Conservation (phyloP, 2,329 filamentous ascomycete genomes). For the Cercospora brassicicola region DNA sequence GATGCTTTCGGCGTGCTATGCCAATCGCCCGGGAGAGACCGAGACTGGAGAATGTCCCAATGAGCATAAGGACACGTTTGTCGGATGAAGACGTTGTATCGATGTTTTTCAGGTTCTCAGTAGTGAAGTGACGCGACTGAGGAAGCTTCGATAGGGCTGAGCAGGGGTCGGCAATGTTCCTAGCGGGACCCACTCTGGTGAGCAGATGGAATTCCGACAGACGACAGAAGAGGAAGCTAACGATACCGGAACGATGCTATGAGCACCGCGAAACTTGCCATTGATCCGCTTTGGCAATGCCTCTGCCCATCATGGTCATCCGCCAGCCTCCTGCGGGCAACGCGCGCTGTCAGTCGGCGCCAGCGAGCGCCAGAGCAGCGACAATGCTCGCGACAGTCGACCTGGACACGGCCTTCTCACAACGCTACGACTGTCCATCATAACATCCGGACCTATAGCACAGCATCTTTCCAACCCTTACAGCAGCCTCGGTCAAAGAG, state of each 20-base stretch:
- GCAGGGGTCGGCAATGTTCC: neutral
- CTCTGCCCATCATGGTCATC: conserved; percentile 55
- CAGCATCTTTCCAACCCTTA: neutral
- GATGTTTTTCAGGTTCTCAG: neutral
- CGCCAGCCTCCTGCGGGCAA: neutral
- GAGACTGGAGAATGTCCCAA: neutral
- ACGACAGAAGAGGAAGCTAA: neutral
- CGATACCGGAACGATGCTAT: conserved; percentile 29
- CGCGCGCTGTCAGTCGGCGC: conserved; percentile 16
- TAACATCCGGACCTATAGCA: neutral
- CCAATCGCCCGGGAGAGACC: neutral
- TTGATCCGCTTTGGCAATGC: conserved; percentile 65
- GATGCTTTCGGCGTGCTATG: neutral
- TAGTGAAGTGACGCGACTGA: neutral
- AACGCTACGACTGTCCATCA: neutral
- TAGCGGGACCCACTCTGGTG: neutral
- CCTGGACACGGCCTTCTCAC: neutral
- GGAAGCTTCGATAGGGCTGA: neutral
- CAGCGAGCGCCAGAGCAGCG: conserved; percentile 10
- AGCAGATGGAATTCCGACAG: neutral
- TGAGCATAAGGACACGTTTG: neutral
- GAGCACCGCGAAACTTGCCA: conserved; percentile 40
- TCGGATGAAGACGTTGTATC: neutral
- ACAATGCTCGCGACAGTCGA: conserved; percentile 24
- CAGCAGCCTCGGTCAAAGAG: neutral